phyloP scores from a whole-genome alignment of 768 basidiomycete genomes.

The Lentinula detonsa region DNA sequence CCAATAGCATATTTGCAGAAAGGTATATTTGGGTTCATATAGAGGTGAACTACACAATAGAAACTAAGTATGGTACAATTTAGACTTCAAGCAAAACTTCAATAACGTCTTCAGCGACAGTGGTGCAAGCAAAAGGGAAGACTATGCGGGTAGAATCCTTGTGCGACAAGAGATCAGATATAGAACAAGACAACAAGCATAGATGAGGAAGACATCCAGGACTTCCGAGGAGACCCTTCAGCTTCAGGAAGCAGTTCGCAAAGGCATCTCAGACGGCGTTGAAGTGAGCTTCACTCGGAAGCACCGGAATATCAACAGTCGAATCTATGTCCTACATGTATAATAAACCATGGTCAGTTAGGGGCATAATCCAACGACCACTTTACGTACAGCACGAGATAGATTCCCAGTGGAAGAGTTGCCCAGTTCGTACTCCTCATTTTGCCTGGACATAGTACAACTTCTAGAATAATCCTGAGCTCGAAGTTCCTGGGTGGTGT shows the following conservation, averaged over 20 bases:
- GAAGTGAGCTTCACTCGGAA: not conserved
- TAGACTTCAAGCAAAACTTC: not conserved
- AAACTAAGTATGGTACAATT: not conserved
- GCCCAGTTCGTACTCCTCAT: not conserved
- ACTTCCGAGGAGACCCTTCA: not conserved
- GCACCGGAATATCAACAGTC: not conserved
- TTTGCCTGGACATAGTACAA: not conserved
- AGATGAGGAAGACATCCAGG: not conserved
- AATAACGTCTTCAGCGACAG: not conserved
- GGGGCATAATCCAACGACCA: not conserved
- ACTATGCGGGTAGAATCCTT: not conserved
- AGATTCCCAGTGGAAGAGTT: not conserved
- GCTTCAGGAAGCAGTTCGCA: not conserved
- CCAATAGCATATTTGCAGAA: too few species aligned
- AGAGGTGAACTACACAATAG: too few species aligned
- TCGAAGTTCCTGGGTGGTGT: slow-evolving; percentile 20
- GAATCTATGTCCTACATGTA: not conserved
- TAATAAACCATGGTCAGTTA: not conserved
- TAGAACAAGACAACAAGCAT: not conserved
- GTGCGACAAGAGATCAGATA: not conserved
- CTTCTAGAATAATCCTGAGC: not conserved
- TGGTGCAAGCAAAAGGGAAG: not conserved
- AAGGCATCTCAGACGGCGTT: not conserved
- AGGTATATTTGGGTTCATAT: too few species aligned
- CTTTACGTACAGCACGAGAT: not conserved